phyloP scores from a whole-genome alignment of 306 rosid species.

The Potentilla sterilis region DNA sequence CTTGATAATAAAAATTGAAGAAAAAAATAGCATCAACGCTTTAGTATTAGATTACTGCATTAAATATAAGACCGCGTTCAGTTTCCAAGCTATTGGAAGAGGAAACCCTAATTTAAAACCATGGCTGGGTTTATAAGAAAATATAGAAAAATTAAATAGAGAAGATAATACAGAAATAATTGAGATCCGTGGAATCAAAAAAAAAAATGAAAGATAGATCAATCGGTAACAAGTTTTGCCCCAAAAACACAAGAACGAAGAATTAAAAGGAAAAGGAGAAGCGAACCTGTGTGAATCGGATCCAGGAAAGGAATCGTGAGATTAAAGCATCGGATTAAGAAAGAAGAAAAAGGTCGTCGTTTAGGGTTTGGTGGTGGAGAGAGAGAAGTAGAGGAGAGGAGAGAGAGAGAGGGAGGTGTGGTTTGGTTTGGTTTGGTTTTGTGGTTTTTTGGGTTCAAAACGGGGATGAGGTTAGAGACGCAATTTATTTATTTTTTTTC shows the following conservation, averaged over 20 bases:
- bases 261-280: neutral
- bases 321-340: conserved; percentile 32
- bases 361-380: conserved; percentile 45
- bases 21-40: neutral
- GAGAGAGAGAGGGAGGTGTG: conserved; percentile 8
- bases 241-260: neutral
- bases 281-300: conserved; percentile 39
- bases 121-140: neutral
- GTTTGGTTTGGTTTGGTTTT: conserved; percentile 6
- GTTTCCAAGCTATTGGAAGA: neutral
- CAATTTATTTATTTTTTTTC: neutral
- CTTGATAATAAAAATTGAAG: neutral
- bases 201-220: neutral
- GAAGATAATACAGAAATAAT: neutral
- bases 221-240: conserved; percentile 5
- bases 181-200: conserved; percentile 38
- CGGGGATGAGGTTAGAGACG: conserved; percentile 4
- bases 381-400: neutral
- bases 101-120: neutral
- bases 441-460: conserved; percentile 15
- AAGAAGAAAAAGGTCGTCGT: conserved; percentile 24
- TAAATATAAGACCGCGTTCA: neutral
- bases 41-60: no score
- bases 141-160: neutral
- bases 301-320: neutral